A percentile compares a stretch with the other conserved stretches of the same genome.
Conservation (phyloP, 2,329 filamentous ascomycete species). For the Plectosphaerella cucumerina region DNA sequence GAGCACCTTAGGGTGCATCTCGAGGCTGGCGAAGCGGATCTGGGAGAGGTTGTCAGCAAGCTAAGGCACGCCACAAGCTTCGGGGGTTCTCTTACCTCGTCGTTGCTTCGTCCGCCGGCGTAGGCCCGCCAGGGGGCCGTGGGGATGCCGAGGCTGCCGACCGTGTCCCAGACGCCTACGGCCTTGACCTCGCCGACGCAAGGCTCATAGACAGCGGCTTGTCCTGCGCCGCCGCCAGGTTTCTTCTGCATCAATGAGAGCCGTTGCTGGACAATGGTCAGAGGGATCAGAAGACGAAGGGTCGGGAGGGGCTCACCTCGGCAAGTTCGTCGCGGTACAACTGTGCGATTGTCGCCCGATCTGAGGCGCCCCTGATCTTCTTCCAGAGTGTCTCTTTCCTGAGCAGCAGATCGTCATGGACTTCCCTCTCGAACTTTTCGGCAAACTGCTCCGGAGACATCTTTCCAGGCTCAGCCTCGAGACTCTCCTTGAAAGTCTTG, state of each 20-base stretch:
- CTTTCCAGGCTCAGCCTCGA: not conserved
- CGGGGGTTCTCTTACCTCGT: slow-evolving; percentile 1
- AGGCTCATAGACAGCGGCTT: not conserved
- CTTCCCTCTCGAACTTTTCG: not conserved
- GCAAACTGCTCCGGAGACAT: not conserved
- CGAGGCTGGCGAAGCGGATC: slow-evolving; percentile 13
- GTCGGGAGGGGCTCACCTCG: not conserved
- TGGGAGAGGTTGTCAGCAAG: not conserved
- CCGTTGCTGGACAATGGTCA: not conserved
- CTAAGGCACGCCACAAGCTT: not conserved
- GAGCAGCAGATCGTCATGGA: not conserved
- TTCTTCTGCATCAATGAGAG: slow-evolving; percentile 7
- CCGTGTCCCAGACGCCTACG: slow-evolving; percentile 46
- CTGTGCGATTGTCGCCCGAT: not conserved
- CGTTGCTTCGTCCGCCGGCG: slow-evolving; percentile 4
- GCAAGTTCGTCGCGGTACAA: not conserved
- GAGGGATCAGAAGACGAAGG: not conserved
- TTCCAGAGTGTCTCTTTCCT: not conserved
- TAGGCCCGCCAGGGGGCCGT: slow-evolving; percentile 10
- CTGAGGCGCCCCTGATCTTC: not conserved
- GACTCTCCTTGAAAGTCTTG: not conserved
- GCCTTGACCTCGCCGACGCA: not conserved
- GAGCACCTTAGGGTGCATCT: slow-evolving; percentile 29
- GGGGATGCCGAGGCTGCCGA: slow-evolving; percentile 34
- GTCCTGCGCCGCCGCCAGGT: not conserved